Conservation (phyloP, 345 rosid species). For the Rhodamnia rubescens region DNA sequence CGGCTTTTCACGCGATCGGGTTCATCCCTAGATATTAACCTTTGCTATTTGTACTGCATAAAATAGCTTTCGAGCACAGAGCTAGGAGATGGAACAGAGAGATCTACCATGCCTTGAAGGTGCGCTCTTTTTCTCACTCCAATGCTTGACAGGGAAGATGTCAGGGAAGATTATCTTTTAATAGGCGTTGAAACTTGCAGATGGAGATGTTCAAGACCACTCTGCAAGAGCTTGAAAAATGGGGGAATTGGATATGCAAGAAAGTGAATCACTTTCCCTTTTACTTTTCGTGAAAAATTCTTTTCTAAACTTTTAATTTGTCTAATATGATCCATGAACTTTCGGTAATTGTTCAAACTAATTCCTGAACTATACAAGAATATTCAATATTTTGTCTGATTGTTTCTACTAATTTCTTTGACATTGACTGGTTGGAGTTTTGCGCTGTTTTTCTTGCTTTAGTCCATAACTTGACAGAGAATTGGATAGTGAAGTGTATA, state of each 20-base stretch:
- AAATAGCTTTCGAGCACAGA: not conserved
- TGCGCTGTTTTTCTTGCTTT: too few relatives aligned
- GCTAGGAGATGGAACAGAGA: conserved; percentile 6
- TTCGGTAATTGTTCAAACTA: too few relatives aligned
- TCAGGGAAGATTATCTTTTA: not conserved
- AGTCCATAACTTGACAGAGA: too few relatives aligned
- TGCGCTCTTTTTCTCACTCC: not conserved
- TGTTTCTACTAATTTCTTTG: too few relatives aligned
- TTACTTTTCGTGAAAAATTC: not conserved
- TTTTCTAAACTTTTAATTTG: too few relatives aligned
- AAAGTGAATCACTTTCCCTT: not conserved
- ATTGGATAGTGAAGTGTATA: too few relatives aligned
- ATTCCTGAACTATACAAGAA: too few relatives aligned
- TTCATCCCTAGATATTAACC: not conserved
- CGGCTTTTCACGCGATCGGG: not conserved
- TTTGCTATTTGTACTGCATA: not conserved
- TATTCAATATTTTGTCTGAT: too few relatives aligned
- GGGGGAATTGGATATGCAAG: conserved; percentile 3
- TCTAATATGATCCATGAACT: too few relatives aligned
- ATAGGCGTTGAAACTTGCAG: not conserved
- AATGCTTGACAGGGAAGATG: not conserved
- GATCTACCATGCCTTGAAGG: not conserved
- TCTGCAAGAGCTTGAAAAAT: not conserved
- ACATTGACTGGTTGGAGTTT: too few relatives aligned
- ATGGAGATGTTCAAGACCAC: conserved; percentile 5